A percentile compares a stretch with the other conserved stretches of the same genome.
Conservation (phyloP, 768 basidiomycete species). For the Lactifluus echinatus region DNA sequence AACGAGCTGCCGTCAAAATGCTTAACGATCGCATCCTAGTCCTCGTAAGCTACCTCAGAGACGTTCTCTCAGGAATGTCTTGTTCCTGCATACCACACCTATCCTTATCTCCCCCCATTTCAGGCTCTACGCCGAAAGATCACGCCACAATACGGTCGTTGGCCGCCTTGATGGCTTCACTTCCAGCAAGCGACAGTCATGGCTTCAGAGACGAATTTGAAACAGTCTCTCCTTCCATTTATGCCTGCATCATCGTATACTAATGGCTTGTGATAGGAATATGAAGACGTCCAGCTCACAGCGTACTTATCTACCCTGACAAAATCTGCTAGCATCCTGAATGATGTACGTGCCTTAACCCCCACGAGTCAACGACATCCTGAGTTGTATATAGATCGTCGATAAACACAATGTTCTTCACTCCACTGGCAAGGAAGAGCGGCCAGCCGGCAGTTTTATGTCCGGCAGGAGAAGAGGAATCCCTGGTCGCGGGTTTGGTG, state of each 20-base stretch:
- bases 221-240: constrained; percentile 43
- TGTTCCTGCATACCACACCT: background rate
- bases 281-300: constrained; percentile 90
- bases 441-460: constrained; percentile 29
- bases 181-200: constrained; percentile 79
- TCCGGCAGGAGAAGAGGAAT: constrained; percentile 19
- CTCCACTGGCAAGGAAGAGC: constrained; percentile 48
- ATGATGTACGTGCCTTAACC: constrained; percentile 55
- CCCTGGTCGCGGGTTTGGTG: constrained; percentile 16
- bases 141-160: constrained; percentile 77
- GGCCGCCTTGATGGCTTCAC: constrained; percentile 75
- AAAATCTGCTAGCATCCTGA: constrained; percentile 78
- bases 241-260: background rate
- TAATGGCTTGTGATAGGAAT: constrained; percentile 54
- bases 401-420: constrained; percentile 66
- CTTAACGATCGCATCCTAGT: constrained; percentile 83
- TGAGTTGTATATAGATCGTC: constrained; percentile 46
- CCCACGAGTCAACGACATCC: constrained; percentile 7
- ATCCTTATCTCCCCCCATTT: background rate
- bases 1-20: constrained; percentile 95
- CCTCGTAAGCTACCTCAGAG: constrained; percentile 78
- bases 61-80: constrained; percentile 61
- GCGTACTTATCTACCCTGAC: constrained; percentile 82
- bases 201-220: constrained; percentile 84
- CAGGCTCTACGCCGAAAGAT: constrained; percentile 70